Evolutionary conservation across 768 basidiomycete species (phyloP).

Genomic region (Leucosporidium yakuticum): DNA sequence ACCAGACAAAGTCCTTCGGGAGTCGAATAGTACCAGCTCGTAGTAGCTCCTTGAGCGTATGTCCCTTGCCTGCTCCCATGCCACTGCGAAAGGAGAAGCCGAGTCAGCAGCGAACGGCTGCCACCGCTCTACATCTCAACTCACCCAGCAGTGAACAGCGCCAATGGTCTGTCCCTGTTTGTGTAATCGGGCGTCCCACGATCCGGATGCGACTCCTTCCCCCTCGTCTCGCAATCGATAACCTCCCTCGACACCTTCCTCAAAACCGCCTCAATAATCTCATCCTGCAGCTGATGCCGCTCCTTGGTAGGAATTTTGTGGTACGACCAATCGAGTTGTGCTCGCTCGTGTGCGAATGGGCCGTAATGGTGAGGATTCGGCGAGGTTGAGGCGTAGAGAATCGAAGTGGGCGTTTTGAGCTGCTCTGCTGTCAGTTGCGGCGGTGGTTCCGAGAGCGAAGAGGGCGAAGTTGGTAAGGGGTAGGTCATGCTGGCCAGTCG

Average conservation of each 20-base stretch:
- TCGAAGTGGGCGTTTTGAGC: not conserved
- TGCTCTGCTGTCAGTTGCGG: not conserved
- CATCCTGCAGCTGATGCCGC: conserved; percentile 37
- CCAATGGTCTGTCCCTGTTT: conserved; percentile 17
- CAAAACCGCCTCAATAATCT: conserved; percentile 34
- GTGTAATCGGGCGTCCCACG: no score
- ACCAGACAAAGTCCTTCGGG: conserved; percentile 37
- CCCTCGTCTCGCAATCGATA: not conserved
- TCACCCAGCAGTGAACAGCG: conserved; percentile 40
- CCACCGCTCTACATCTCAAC: conserved; percentile 5
- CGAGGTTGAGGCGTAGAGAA: conserved; percentile 4
- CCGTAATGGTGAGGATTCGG: conserved; percentile 21
- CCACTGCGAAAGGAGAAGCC: conserved; percentile 14
- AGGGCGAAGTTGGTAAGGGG: not conserved
- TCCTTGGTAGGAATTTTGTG: conserved; percentile 33
- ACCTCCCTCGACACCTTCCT: conserved; percentile 14
- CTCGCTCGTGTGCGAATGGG: conserved; percentile 13
- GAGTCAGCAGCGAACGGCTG: not conserved
- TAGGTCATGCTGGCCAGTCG: no score
- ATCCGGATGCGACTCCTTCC: not conserved
- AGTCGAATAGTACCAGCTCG: conserved; percentile 31
- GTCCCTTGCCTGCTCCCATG: conserved; percentile 39
- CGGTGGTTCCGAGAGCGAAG: not conserved
- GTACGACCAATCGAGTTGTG: conserved; percentile 37
- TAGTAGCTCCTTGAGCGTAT: conserved; percentile 36